These are phyloP conservation scores for Rhynchosporium agropyri DNA, from an alignment of 2,329 filamentous ascomycete species.

Conservation along the genomic window DNA sequence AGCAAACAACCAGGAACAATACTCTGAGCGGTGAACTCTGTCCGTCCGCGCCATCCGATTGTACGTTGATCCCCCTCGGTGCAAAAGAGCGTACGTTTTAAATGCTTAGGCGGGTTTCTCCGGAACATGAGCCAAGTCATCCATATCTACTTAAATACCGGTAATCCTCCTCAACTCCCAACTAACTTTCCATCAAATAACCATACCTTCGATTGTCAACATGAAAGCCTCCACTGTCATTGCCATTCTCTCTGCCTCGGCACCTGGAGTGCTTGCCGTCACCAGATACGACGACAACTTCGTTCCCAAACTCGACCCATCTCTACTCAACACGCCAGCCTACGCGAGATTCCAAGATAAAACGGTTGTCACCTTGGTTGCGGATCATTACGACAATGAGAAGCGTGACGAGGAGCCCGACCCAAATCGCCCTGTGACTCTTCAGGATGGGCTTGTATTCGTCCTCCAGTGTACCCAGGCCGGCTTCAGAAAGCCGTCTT, in stretches of 20 bases:
- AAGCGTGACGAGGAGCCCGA: not conserved
- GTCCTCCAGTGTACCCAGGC: conserved; percentile 1
- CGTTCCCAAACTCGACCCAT: not conserved
- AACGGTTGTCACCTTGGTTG: not conserved
- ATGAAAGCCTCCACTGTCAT: not conserved
- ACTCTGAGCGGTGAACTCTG: not conserved
- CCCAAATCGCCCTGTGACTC: not conserved
- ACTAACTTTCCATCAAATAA: not conserved
- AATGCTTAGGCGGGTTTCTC: not conserved
- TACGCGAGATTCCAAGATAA: not conserved
- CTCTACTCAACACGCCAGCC: not conserved
- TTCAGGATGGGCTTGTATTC: not conserved
- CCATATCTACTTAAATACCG: not conserved
- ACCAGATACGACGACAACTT: not conserved
- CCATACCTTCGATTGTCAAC: not conserved
- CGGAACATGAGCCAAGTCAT: too few species aligned
- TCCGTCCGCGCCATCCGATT: conserved; percentile 1
- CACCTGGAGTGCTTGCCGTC: not conserved
- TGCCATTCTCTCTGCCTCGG: not conserved
- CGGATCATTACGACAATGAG: not conserved
- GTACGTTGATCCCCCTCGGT: not conserved
- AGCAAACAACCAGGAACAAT: not conserved
- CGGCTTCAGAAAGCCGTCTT: conserved; percentile 4
- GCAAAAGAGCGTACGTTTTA: too few species aligned
- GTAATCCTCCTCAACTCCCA: not conserved